Evolutionary conservation across 441 rosid genomes (phyloP), one percentile per base, ranked within the genome.

Genomic region (Adansonia rubrostipa): DNA sequence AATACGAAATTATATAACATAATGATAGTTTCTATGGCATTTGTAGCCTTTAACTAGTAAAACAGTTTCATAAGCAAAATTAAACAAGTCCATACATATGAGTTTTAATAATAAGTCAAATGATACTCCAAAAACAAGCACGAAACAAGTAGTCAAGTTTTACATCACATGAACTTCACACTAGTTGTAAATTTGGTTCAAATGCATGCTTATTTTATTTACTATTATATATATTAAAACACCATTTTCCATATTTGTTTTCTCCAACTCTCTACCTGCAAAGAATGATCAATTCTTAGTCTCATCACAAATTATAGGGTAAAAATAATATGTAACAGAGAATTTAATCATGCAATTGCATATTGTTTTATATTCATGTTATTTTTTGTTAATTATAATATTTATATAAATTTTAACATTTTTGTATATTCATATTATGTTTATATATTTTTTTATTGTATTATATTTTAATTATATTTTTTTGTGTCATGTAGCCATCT

Each of bases 181-280:
- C 5, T 11, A 61, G 42, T 24, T 61, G 65, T 22, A 17, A 56
- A 56, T 56, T 1, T 36, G 24, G 4, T 40, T 40, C 44, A 40
- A 40, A 40, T 10, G 1, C 66, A 17, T 17, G 7, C 66, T 61
- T 61, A 61, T 61, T 61, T 24, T 61, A 61, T 24, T 11, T 24
- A 11, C 24, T 15, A 24, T 4, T 10, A 20, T 61, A 61, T 61
- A 63, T 36, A 14, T 63, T 19, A 4, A 62, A 62, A 62, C 42
- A 28, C 67, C 67, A 62, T 28, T 24, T 62, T 28, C 67, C 67
- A 24, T 22, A 22, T 60, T 61, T 24, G 42, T 61, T 22, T 24
- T 61, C 66, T 61, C 42, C 42, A 61, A 11, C n/a, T 24, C 66
- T 4, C 66, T 61, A 61, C 66, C 66, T 24, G 66, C 66, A 24